phyloP scores from a whole-genome alignment of 2,329 filamentous ascomycete species.

The Zalaria sp. region DNA sequence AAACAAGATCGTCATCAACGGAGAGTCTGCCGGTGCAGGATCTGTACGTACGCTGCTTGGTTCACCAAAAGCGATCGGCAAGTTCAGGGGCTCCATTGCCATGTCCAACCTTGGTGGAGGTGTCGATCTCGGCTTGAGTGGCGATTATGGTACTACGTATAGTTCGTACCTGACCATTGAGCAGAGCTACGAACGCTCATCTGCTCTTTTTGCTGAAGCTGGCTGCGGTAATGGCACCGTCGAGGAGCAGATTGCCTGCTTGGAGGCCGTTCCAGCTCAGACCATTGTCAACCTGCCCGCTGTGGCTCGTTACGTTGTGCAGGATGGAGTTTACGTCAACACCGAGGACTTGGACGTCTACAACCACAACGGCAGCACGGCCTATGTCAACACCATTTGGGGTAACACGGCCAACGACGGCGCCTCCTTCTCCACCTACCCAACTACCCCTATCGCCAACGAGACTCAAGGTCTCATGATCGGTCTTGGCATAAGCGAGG shows the following conservation, averaged over 20 bases:
- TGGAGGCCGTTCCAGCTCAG: slow-evolving; percentile 32
- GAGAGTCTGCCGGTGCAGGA: slow-evolving; percentile 39
- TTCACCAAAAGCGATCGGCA: slow-evolving; percentile 31
- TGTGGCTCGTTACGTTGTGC: slow-evolving; percentile 39
- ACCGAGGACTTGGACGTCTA: slow-evolving; percentile 33
- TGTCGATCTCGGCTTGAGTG: slow-evolving; percentile 38
- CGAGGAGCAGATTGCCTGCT: slow-evolving; percentile 37
- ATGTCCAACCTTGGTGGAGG: slow-evolving; percentile 43
- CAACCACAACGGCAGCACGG: slow-evolving; percentile 27
- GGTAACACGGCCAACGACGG: slow-evolving; percentile 42
- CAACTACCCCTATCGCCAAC: slow-evolving; percentile 27
- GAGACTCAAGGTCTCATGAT: slow-evolving; percentile 28
- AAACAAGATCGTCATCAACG: slow-evolving; percentile 30
- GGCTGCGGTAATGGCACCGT: slow-evolving; percentile 36
- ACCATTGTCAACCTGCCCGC: slow-evolving; percentile 26
- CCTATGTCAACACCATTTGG: slow-evolving; percentile 42
- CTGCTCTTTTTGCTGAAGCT: slow-evolving; percentile 35
- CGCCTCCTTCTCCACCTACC: slow-evolving; percentile 38
- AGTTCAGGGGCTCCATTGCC: slow-evolving; percentile 32
- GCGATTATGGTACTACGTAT: slow-evolving; percentile 45
- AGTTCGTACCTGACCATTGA: slow-evolving; percentile 44
- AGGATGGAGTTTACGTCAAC: slow-evolving; percentile 43
- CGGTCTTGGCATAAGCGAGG: slow-evolving; percentile 29
- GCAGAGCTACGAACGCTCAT: slow-evolving; percentile 33
- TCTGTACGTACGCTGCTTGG: slow-evolving; percentile 41